phyloP scores from a whole-genome alignment of 148 eudicot species.

The Heliosperma pusillum region DNA sequence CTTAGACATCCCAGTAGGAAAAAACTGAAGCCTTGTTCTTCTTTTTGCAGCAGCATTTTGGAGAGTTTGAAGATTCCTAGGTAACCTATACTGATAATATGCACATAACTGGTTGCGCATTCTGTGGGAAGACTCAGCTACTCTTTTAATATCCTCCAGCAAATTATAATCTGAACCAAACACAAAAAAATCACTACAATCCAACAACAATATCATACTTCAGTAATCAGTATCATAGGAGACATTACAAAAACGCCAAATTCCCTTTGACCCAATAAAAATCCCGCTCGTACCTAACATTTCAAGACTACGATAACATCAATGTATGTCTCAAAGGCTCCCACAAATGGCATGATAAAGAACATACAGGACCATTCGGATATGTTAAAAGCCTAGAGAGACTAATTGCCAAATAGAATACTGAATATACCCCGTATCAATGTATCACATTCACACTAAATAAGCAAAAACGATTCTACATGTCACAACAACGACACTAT shows the following conservation, averaged over 20 bases:
- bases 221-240: background rate
- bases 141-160: slow-evolving; percentile 92
- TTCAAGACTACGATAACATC: no score
- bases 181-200: background rate
- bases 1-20: slow-evolving; percentile 73
- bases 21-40: slow-evolving; percentile 49
- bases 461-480: no score
- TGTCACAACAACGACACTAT: no score
- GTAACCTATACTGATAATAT: slow-evolving; percentile 44
- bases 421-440: no score
- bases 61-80: slow-evolving; percentile 55
- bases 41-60: slow-evolving; percentile 50
- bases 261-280: no score
- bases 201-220: background rate
- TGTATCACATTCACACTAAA: no score
- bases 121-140: slow-evolving; percentile 87
- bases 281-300: no score
- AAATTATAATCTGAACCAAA: slow-evolving; percentile 58
- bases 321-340: background rate
- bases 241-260: no score
- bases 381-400: background rate
- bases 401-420: background rate
- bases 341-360: background rate
- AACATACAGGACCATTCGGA: background rate
- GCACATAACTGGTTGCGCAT: slow-evolving; percentile 49